phyloP scores from a whole-genome alignment of 2,329 filamentous ascomycete species.

The Alternaria angustiovoidea region DNA sequence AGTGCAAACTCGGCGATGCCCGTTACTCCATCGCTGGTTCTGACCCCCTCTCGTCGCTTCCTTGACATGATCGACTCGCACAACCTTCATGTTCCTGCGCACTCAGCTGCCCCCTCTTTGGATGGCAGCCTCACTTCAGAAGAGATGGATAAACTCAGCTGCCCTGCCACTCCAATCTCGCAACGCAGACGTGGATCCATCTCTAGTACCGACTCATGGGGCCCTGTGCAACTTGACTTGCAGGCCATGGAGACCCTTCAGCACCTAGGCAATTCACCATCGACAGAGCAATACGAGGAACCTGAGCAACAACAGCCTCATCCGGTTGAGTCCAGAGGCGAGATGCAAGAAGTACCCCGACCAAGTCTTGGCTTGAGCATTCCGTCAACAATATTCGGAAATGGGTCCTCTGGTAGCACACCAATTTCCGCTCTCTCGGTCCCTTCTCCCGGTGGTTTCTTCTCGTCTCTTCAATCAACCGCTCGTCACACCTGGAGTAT shows the following conservation, averaged over 20 bases:
- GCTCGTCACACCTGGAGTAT: slow-evolving; percentile 85
- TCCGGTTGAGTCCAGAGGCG: slow-evolving; percentile 60
- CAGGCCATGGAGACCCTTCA: slow-evolving; percentile 83
- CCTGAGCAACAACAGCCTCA: slow-evolving; percentile 36
- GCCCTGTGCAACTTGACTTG: slow-evolving; percentile 70
- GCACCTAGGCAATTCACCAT: slow-evolving; percentile 62
- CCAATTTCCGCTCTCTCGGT: slow-evolving; percentile 85
- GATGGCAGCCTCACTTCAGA: slow-evolving; percentile 90
- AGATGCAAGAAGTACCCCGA: slow-evolving; percentile 67
- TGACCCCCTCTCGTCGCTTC: slow-evolving; percentile 78
- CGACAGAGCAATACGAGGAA: slow-evolving; percentile 29
- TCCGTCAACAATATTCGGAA: slow-evolving; percentile 32
- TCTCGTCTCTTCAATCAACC: slow-evolving; percentile 79
- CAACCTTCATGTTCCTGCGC: slow-evolving; percentile 71
- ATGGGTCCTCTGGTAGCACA: slow-evolving; percentile 57
- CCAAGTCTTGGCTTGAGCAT: slow-evolving; percentile 55
- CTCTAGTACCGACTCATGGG: slow-evolving; percentile 69
- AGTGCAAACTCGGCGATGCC: slow-evolving; percentile 63
- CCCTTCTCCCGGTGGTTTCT: slow-evolving; percentile 91
- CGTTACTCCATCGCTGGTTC: slow-evolving; percentile 59
- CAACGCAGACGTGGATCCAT: slow-evolving; percentile 52
- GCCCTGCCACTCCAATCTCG: slow-evolving; percentile 79
- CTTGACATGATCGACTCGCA: slow-evolving; percentile 72
- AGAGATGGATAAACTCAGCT: slow-evolving; percentile 82
- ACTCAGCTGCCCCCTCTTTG: slow-evolving; percentile 84